These are phyloP conservation scores for Podospora anserina DNA, from an alignment of 495 filamentous ascomycete species.

Conservation along the genomic window DNA sequence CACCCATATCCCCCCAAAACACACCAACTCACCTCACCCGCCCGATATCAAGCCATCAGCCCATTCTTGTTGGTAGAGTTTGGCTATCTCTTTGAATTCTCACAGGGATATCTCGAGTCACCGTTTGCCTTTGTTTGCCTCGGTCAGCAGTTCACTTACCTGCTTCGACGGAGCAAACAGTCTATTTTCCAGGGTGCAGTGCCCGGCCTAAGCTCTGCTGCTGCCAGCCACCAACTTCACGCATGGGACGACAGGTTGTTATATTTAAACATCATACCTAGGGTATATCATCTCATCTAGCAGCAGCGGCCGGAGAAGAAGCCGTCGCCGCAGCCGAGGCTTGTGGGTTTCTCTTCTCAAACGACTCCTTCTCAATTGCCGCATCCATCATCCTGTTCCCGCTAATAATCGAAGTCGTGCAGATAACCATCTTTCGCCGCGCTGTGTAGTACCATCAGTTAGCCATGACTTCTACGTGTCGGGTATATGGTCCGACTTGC, in stretches of 20 bases:
- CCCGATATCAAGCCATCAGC: background rate
- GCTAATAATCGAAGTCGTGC: constrained; percentile 85
- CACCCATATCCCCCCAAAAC: background rate
- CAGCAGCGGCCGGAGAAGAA: background rate
- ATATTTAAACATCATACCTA: background rate
- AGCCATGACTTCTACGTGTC: constrained; percentile 13
- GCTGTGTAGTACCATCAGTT: constrained; percentile 32
- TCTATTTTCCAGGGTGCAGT: background rate
- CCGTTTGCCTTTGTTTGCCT: background rate
- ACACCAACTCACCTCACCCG: background rate
- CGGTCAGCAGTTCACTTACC: background rate
- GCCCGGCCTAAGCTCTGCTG: background rate
- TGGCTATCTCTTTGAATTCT: background rate
- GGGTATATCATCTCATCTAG: constrained; percentile 3
- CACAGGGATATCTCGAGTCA: background rate
- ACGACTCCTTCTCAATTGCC: constrained; percentile 70
- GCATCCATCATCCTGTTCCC: constrained; percentile 87
- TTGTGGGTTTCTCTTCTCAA: constrained; percentile 46
- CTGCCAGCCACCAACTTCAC: background rate
- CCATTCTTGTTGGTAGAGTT: background rate
- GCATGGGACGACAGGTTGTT: background rate
- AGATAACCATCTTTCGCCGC: constrained; percentile 80
- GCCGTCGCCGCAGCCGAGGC: background rate
- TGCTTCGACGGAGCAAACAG: background rate
- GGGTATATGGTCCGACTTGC: constrained; percentile 36